These are phyloP conservation scores for Phaseolus coccineus DNA, from an alignment of 331 rosid species.

Conservation along the genomic window DNA sequence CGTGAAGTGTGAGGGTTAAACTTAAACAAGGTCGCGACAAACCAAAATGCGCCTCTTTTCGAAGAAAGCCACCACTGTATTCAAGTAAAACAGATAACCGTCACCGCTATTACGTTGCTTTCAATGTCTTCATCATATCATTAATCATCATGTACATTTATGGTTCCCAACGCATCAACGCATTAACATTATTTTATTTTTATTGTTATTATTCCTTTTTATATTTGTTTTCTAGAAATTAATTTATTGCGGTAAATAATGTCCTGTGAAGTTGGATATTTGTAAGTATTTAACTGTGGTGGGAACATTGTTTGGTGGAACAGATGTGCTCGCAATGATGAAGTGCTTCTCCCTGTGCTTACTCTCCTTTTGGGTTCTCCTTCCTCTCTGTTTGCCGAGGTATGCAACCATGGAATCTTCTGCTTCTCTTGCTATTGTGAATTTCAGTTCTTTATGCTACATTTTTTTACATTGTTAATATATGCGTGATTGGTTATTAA, in stretches of 20 bases:
- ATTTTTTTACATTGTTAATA: slow-evolving; percentile 30
- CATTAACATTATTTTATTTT: slow-evolving; percentile 10
- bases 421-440: slow-evolving; percentile 23
- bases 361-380: slow-evolving; percentile 41
- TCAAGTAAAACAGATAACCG: slow-evolving; percentile 30
- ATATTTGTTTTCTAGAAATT: not conserved
- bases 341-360: slow-evolving; percentile 41
- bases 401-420: slow-evolving; percentile 36
- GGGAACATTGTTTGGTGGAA: slow-evolving; percentile 40
- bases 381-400: slow-evolving; percentile 39
- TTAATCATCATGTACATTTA: not conserved
- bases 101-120: slow-evolving; percentile 23
- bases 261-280: not conserved
- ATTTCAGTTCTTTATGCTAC: slow-evolving; percentile 35
- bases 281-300: slow-evolving; percentile 35
- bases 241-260: not conserved
- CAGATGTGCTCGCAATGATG: slow-evolving; percentile 43
- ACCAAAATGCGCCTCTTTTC: slow-evolving; percentile 11
- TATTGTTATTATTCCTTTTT: not conserved
- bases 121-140: not conserved
- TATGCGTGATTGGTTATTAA: not conserved
- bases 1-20: slow-evolving; percentile 13
- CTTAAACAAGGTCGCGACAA: slow-evolving; percentile 20
- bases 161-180: slow-evolving; percentile 31
- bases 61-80: slow-evolving; percentile 28